A percentile compares a stretch with the other conserved stretches of the same genome.
Evolutionary conservation across 2,329 filamentous ascomycete species (phyloP).

Genomic region (Colletotrichum sansevieriae): DNA sequence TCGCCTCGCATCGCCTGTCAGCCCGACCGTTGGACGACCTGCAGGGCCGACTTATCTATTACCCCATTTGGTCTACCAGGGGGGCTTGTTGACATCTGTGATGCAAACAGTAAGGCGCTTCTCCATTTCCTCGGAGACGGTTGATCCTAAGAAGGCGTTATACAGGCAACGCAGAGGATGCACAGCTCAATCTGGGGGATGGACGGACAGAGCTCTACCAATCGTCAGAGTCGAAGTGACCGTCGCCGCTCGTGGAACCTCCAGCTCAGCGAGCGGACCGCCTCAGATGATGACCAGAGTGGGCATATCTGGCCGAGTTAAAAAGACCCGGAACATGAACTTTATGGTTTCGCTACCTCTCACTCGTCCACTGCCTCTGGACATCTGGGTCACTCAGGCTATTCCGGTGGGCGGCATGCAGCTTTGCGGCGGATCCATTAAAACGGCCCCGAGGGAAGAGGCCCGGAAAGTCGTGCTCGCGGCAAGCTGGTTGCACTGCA

Average conservation of each 20-base stretch:
- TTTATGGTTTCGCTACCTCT: constrained; percentile 14
- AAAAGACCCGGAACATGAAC: background rate
- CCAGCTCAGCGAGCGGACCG: background rate
- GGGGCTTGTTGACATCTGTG: background rate
- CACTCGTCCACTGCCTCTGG: constrained; percentile 14
- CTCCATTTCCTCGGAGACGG: constrained; percentile 3
- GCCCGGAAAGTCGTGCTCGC: background rate
- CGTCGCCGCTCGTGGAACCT: constrained; percentile 14
- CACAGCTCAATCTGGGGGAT: background rate
- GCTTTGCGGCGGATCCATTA: constrained; percentile 35
- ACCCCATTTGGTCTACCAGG: constrained; percentile 1
- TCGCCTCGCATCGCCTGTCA: constrained; percentile 21
- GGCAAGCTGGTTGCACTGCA: constrained; percentile 22
- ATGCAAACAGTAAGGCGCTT: constrained; percentile 3
- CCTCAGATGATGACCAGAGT: background rate
- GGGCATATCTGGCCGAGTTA: constrained; percentile 20
- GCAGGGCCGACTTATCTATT: constrained; percentile 16
- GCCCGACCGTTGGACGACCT: constrained; percentile 20
- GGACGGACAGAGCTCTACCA: background rate
- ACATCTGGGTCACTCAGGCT: constrained; percentile 33
- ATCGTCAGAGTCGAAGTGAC: constrained; percentile 4
- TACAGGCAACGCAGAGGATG: background rate
- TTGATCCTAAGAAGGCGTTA: constrained; percentile 19
- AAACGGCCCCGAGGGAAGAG: constrained; percentile 25
- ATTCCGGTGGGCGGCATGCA: constrained; percentile 37